Base-by-base conservation (phyloP, 2,329 filamentous ascomycete genomes). In the Fusarium sp. region DNA sequence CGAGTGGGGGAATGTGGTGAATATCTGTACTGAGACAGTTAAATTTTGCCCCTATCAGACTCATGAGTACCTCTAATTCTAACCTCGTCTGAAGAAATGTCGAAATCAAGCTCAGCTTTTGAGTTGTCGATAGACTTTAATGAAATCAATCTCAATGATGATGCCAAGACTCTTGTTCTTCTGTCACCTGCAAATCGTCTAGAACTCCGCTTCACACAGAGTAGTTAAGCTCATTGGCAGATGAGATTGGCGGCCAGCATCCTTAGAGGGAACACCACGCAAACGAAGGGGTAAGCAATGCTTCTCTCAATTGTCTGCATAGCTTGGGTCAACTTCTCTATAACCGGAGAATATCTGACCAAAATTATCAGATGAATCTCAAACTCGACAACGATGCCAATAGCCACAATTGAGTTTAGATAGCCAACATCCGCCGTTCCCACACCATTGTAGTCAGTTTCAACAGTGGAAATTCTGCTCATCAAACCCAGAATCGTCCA, bases 91-190 rank as follows among this genome's bases (percentile, higher is more conserved):
- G 30, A 58, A 45, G 30, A 62, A 53, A 24, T 44, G 20, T 35
- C 18, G 10, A 68, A 39, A 69, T 50, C 47, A 48, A 48, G 51
- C 48, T 48, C 67, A 48, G 28, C 38, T 66, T 59, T 70, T 70
- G 51, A 30, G 59, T 70, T 70, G 45, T 70, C 55, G 38, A 63
- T 69, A 61, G 54, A 55, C 38, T 38, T 56, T 41, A 44, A 50
- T 44, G 26, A 32, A 48, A 44, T 45, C 41, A 42, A 64, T 69
- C 51, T 69, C 35, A 35, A 65, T 65, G 67, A 66, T 70, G 58
- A 64, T 65, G 67, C 66, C 67, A 70, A 70, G 67, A 65, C 66
- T 57, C 45, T 30, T 22, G 66, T 70, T 70, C 67, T 59, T 69
- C 20, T 38, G 26, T 55, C 50, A 57, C 39, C 41, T 45, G 32